Evolutionary conservation across 192 early-diverging fungal genomes (phyloP), one percentile per base, ranked within the genome.

Genomic region (Cladochytrium replicatum): DNA sequence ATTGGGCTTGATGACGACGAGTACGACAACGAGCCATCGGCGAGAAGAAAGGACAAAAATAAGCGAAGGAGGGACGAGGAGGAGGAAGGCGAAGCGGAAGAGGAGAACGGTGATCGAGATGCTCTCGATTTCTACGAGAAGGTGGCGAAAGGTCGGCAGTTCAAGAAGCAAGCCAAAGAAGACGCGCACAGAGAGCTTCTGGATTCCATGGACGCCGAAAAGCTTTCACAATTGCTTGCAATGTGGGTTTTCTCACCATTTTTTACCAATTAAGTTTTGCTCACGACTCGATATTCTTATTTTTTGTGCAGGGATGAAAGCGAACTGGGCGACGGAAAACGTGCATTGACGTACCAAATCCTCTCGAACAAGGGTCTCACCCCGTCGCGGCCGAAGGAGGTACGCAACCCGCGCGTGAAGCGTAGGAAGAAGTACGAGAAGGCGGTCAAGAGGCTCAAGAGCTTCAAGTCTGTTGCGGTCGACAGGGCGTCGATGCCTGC

Each of bases 291-390:
- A 15, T 13, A 19, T 6, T 46, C 27, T 17, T 28, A 4, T 41
- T 56, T 52, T 9, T 38, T 50, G 2, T 64, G 60, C 31, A 52
- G 57, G 46, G 59, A 67, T 5, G 52, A 69, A n/a, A 38, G 37
- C 17, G 21, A 11, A 29, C 57, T 82, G 44, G 65, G 50, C 4
- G 66, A 57, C 24, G 79, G 72, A 24, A 94, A 94, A 67, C 87
- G 95, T 28, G 60, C 66, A 21, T 83, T 87, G 26, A 84, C 78
- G 47, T 91, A 83, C 67, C 77, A 87, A 50, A 98, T 98, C 55
- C 75, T 93, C 56, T 84, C 89, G 66, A 98, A 98, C 75, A 87
- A 89, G 72, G 95, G 95, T 47, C 76, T 98, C 41, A 88, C 85
- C 25, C 92, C 91, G 28, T 75, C 78, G 43, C 86, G 95, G 48